Conservation (phyloP, 2,329 filamentous ascomycete genomes). For the Graphiopsis chlorocephala region DNA sequence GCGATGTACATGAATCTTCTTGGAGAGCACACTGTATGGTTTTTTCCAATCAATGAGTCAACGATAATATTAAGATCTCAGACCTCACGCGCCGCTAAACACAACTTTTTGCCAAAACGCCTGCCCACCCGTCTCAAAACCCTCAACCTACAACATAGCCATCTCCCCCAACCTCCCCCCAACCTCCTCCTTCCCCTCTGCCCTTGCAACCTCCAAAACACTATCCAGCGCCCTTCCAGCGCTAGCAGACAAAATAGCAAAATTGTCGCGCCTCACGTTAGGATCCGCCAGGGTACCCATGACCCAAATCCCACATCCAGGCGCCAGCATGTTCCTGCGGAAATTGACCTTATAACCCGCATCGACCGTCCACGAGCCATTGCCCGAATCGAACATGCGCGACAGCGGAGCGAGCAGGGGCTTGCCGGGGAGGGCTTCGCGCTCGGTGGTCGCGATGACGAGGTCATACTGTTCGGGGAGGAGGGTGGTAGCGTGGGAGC, state of each 20-base stretch:
- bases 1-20: neutral
- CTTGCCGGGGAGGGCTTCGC: conserved; percentile 19
- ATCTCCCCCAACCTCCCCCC: conserved; percentile 18
- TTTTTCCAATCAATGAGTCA: too few species aligned
- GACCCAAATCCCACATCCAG: conserved; percentile 26
- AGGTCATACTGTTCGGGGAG: conserved; percentile 21
- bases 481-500: conserved; percentile 18
- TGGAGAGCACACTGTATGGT: neutral
- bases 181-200: conserved; percentile 4
- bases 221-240: conserved; percentile 20
- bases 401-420: conserved; percentile 18
- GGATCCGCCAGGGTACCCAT: conserved; percentile 24
- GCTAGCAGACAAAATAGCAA: conserved; percentile 24
- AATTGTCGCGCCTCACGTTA: conserved; percentile 22
- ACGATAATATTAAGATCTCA: neutral
- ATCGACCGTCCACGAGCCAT: conserved; percentile 20
- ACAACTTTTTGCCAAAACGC: neutral
- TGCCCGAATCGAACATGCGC: conserved; percentile 20
- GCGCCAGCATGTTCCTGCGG: conserved; percentile 18
- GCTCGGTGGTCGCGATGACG: conserved; percentile 24
- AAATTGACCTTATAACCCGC: conserved; percentile 27
- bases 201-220: conserved; percentile 18
- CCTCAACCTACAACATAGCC: conserved; percentile 22
- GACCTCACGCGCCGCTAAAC: neutral
- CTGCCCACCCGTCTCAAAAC: neutral